phyloP scores from a whole-genome alignment of 768 basidiomycete genomes.

The Trametes cubensis region DNA sequence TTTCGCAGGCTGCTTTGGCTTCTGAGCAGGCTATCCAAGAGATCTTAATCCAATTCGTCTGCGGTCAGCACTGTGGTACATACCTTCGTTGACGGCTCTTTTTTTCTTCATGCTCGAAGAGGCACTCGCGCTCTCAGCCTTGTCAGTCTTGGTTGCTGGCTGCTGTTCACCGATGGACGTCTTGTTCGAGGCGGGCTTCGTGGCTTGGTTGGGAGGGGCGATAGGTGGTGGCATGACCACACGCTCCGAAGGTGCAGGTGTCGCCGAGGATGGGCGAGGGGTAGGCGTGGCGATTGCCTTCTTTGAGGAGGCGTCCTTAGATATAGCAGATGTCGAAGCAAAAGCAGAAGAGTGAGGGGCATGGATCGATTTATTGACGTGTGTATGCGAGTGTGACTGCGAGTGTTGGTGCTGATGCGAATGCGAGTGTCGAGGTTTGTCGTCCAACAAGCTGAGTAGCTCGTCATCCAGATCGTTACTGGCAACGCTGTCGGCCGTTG shows the following conservation, averaged over 20 bases:
- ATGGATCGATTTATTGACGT: not conserved
- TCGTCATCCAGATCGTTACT: constrained; percentile 67
- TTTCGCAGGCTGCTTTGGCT: constrained; percentile 28
- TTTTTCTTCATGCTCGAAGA: constrained; percentile 27
- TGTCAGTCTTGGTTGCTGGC: constrained; percentile 20
- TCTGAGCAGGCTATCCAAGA: constrained; percentile 16
- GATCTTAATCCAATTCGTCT: not conserved
- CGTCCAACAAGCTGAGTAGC: constrained; percentile 70
- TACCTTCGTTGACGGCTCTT: constrained; percentile 32
- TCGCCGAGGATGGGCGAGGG: constrained; percentile 11
- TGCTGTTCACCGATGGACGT: not conserved
- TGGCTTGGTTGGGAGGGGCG: constrained; percentile 7
- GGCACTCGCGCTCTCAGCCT: constrained; percentile 17
- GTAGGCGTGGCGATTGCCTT: constrained; percentile 19
- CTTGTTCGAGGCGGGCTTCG: not conserved
- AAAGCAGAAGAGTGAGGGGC: not conserved
- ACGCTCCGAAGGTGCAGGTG: constrained; percentile 40
- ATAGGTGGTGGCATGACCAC: constrained; percentile 63
- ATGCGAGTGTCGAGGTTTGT: constrained; percentile 33
- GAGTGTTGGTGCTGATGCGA: not conserved
- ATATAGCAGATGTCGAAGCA: not conserved
- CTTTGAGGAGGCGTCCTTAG: not conserved
- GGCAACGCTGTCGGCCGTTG: constrained; percentile 40
- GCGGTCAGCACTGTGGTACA: not conserved
- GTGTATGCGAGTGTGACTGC: constrained; percentile 3